Evolutionary conservation across 441 rosid species (phyloP).

Genomic region (Daphne laureola): DNA sequence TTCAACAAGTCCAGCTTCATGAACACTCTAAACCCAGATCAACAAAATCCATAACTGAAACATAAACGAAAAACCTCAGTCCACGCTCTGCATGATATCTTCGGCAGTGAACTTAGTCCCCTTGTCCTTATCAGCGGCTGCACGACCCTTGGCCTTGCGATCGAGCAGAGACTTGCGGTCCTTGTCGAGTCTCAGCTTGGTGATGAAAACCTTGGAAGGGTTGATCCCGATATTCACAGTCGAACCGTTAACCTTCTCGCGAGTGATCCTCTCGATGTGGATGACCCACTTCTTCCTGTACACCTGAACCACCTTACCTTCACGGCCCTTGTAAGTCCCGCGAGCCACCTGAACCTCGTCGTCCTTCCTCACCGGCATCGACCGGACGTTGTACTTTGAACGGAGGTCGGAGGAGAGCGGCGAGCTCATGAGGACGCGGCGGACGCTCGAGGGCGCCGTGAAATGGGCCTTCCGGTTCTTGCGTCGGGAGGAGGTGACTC

Average conservation of each 20-base stretch:
- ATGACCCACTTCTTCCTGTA: slow-evolving; percentile 85
- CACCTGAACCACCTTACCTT: slow-evolving; percentile 77
- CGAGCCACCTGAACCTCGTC: slow-evolving; percentile 80
- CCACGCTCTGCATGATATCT: slow-evolving; percentile 74
- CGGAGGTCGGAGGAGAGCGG: slow-evolving; percentile 66
- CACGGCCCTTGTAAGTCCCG: slow-evolving; percentile 74
- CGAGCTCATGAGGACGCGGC: slow-evolving; percentile 70
- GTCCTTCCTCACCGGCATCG: slow-evolving; percentile 78
- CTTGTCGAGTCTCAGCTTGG: slow-evolving; percentile 77
- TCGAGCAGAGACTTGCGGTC: slow-evolving; percentile 66
- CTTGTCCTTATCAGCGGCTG: slow-evolving; percentile 74
- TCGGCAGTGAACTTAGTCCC: slow-evolving; percentile 74
- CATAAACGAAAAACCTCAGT: slow-evolving; percentile 21
- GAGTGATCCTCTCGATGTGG: slow-evolving; percentile 76
- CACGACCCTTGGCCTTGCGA: slow-evolving; percentile 77
- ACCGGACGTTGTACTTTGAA: slow-evolving; percentile 67
- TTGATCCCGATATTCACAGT: slow-evolving; percentile 74
- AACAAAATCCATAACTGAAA: slow-evolving; percentile 9
- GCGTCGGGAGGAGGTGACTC: slow-evolving; percentile 70
- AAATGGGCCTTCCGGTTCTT: slow-evolving; percentile 86
- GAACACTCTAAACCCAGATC: background rate
- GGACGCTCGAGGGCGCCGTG: slow-evolving; percentile 61
- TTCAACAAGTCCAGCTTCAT: too few relatives aligned
- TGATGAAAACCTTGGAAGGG: slow-evolving; percentile 71
- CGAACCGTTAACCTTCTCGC: slow-evolving; percentile 79